Evolutionary conservation across 2,329 filamentous ascomycete genomes (phyloP), one percentile per base, ranked within the genome.

Genomic region (Fonsecaea pedrosoi): DNA sequence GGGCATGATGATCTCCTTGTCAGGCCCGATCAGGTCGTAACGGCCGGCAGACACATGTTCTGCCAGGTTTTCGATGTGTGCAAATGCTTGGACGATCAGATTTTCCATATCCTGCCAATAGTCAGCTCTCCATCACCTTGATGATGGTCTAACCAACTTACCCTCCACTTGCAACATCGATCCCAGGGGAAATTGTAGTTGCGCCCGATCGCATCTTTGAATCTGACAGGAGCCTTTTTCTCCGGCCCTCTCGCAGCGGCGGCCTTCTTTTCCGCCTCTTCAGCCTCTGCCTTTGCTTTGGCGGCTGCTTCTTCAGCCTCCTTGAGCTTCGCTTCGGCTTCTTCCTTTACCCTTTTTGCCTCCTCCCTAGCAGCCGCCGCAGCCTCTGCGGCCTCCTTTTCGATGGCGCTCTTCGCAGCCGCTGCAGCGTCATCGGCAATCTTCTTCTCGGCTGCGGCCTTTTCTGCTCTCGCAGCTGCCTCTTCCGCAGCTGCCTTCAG

Each of bases 111-210:
- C 91, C 90, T 94, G 72, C 18, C 65, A 38, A 70, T 42, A 9
- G 61, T 60, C 34, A 70, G 66, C 66, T 12, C 30, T 21, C 9
- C 8, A 13, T 18, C 38, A 34, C 65, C 25, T 25, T 34, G 57
- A 48, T 15, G 18, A 50, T 13, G 53, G 53, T 45, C 40, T 9
- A 55, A 34, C 15, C 25, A 66, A 85, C 87, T 76, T 87, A 94
- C 91, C 82, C 84, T 82, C 92, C 92, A 96, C 2, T 89, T 95
- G 74, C 89, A 87, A 78, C 93, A 97, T 35, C 96, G 78, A 70
- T 94, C 87, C 79, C 90, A 97, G 1, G 94, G 94, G 75, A 97
- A 97, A 79, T 88, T 95, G 77, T 96, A 97, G 78, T 96, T 97
- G 71, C 94, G 86, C 37, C 92, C 92, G 15, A 97, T 88, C 0